These are phyloP conservation scores for Comarum palustre DNA, from an alignment of 306 rosid species.

Conservation along the genomic window DNA sequence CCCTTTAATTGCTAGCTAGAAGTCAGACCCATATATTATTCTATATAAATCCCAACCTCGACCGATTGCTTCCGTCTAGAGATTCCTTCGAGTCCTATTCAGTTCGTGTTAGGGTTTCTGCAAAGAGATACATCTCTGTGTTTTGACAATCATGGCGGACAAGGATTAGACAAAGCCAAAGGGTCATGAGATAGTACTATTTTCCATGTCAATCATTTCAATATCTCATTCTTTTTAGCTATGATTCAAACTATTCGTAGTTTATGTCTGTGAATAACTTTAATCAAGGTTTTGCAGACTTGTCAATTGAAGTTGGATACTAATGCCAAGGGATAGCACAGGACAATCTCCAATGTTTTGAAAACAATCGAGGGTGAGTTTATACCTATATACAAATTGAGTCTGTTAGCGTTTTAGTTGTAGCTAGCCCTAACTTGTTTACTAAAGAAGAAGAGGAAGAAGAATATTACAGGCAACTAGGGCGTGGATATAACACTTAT, in stretches of 20 bases:
- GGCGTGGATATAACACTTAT: not conserved
- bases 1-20: not conserved
- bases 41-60: not conserved
- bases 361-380: slow-evolving; percentile 13
- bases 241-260: not conserved
- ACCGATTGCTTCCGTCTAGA: not conserved
- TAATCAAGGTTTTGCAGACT: slow-evolving; percentile 15
- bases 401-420: not conserved
- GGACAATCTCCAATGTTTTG: slow-evolving; percentile 26
- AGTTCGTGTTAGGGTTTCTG: not conserved
- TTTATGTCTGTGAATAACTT: not conserved
- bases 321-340: slow-evolving; percentile 25
- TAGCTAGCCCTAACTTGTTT: not conserved
- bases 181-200: not conserved
- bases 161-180: not conserved
- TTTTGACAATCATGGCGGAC: not conserved
- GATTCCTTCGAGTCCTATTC: not conserved
- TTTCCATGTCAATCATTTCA: not conserved
- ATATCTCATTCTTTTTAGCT: not conserved
- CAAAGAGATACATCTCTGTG: not conserved
- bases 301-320: slow-evolving; percentile 30
- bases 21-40: not conserved
- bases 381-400: not conserved
- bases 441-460: not conserved
- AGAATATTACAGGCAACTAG: not conserved